phyloP scores from a whole-genome alignment of 1,284 basidiomycete genomes.

The Schizophyllum commune region DNA sequence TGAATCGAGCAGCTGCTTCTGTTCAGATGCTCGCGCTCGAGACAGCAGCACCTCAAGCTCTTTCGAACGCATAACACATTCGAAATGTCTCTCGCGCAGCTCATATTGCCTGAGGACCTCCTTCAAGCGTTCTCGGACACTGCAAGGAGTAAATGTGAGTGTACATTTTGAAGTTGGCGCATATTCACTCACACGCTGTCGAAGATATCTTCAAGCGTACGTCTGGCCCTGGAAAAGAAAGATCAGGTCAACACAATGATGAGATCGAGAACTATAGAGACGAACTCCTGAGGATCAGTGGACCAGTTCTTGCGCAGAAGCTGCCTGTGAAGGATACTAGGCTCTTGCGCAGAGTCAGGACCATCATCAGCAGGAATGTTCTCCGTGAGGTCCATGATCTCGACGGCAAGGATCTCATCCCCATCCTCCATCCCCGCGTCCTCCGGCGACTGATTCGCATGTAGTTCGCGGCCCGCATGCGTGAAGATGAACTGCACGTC shows the following conservation, averaged over 20 bases:
- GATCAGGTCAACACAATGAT: constrained; percentile 7
- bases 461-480: constrained; percentile 65
- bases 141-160: constrained; percentile 19
- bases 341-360: not conserved
- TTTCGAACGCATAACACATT: constrained; percentile 81
- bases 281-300: constrained; percentile 64
- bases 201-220: constrained; percentile 71
- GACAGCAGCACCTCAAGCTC: constrained; percentile 79
- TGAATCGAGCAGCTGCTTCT: constrained; percentile 69
- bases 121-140: constrained; percentile 74
- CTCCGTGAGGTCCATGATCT: constrained; percentile 79
- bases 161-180: not conserved
- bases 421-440: constrained; percentile 77
- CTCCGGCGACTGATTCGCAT: constrained; percentile 74
- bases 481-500: constrained; percentile 73
- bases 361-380: constrained; percentile 16
- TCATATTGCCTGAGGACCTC: constrained; percentile 79
- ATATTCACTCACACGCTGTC: constrained; percentile 58
- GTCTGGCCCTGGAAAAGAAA: constrained; percentile 46
- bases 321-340: constrained; percentile 33
- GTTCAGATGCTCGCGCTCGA: constrained; percentile 74
- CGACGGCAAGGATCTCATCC: constrained; percentile 78
- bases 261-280: constrained; percentile 8
- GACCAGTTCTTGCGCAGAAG: constrained; percentile 72
- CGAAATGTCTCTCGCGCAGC: constrained; percentile 79